Evolutionary conservation across 495 filamentous ascomycete species (phyloP).

Genomic region (Bryoglossum gracile): DNA sequence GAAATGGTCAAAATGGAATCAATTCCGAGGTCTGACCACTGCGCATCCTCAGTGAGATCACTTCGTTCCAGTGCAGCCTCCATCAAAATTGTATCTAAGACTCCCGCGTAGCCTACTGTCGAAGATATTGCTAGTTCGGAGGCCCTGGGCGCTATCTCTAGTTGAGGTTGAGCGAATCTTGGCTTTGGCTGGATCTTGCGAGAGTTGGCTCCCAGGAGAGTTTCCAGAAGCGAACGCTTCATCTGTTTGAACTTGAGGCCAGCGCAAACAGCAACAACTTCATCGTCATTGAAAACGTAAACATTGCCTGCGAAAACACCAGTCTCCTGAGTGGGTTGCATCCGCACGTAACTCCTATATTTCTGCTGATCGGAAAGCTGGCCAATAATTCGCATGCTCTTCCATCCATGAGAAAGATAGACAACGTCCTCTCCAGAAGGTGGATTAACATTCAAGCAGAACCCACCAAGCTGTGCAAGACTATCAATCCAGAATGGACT

Average conservation of each 20-base stretch:
- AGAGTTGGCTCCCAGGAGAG: neutral
- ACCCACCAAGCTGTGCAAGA: conserved; percentile 57
- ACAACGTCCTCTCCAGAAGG: conserved; percentile 39
- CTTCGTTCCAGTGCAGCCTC: neutral
- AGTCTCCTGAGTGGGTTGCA: conserved; percentile 42
- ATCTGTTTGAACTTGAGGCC: conserved; percentile 49
- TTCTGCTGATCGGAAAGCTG: conserved; percentile 43
- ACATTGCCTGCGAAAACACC: conserved; percentile 47
- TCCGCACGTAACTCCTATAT: conserved; percentile 48
- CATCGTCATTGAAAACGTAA: conserved; percentile 57
- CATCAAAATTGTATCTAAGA: neutral
- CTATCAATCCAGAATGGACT: conserved; percentile 32
- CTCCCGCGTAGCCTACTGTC: neutral
- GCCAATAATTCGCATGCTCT: conserved; percentile 43
- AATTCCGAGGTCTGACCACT: neutral
- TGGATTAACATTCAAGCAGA: conserved; percentile 71
- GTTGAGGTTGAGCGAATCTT: no score
- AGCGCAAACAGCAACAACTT: conserved; percentile 40
- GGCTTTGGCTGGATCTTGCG: neutral
- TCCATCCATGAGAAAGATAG: conserved; percentile 38
- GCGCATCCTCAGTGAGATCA: neutral
- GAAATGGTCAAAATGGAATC: neutral
- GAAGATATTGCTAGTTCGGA: neutral
- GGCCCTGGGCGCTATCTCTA: no score
- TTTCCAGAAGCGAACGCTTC: neutral